A percentile compares a stretch with the other conserved stretches of the same genome.
phyloP scores from a whole-genome alignment of 2,329 filamentous ascomycete species.

The Amauroascus verrucosus region DNA sequence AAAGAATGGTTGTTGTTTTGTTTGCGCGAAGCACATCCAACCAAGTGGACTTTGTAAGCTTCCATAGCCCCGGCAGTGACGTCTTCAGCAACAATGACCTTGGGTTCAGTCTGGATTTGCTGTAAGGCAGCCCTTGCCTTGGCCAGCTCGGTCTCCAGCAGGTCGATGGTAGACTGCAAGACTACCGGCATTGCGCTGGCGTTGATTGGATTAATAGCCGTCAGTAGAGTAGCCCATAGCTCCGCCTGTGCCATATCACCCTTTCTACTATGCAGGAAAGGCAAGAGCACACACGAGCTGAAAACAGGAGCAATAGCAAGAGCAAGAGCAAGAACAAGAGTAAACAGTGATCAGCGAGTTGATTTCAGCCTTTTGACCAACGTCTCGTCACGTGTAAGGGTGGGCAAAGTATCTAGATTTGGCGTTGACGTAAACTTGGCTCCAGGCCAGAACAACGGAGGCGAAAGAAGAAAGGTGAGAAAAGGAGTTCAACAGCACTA shows the following conservation, averaged over 20 bases:
- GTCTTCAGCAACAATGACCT: conserved; percentile 25
- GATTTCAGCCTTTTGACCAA: too few species aligned
- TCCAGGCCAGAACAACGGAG: conserved; percentile 8
- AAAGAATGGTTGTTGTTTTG: conserved; percentile 24
- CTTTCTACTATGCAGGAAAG: not conserved
- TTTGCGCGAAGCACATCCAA: conserved; percentile 27
- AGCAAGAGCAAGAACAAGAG: too few species aligned
- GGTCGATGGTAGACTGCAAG: conserved; percentile 34
- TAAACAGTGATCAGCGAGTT: too few species aligned
- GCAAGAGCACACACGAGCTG: too few species aligned
- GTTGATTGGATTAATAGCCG: conserved; percentile 29
- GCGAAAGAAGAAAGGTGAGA: not conserved
- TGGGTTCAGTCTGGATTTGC: conserved; percentile 30
- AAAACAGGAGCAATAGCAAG: not conserved
- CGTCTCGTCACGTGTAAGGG: conserved; percentile 5
- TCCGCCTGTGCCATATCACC: conserved; percentile 27
- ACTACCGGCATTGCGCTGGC: conserved; percentile 32
- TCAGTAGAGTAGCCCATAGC: conserved; percentile 30
- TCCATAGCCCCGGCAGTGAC: conserved; percentile 31
- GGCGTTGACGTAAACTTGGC: conserved; percentile 8
- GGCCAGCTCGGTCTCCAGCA: conserved; percentile 33
- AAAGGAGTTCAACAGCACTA: not conserved
- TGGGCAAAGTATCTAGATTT: not conserved
- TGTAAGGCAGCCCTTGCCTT: conserved; percentile 34
- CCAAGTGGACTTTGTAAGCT: conserved; percentile 32